A percentile compares a stretch with the other conserved stretches of the same genome.
Evolutionary conservation across 2,329 filamentous ascomycete species (phyloP).

Genomic region (Magnaporthiopsis incrustans): DNA sequence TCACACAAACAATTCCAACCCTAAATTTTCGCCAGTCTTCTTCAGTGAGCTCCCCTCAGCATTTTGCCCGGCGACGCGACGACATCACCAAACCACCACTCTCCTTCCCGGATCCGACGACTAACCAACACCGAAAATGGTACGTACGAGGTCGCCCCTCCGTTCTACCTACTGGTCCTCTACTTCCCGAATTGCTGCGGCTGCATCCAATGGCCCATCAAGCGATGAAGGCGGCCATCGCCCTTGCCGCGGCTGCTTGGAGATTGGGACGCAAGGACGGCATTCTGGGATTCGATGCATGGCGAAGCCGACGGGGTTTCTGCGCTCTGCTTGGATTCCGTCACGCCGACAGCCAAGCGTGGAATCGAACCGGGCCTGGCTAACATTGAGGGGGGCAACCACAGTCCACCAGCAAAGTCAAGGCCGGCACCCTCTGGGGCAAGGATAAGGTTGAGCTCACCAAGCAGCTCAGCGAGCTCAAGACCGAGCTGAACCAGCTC

Average conservation of each 20-base stretch:
- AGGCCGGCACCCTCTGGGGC: constrained; percentile 93
- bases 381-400: constrained; percentile 4
- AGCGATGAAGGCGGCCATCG: background rate
- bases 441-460: constrained; percentile 99
- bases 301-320: background rate
- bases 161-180: background rate
- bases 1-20: constrained; percentile 1
- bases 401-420: constrained; percentile 65
- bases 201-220: background rate
- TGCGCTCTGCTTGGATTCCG: background rate
- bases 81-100: constrained; percentile 2
- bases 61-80: constrained; percentile 2
- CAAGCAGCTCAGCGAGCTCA: constrained; percentile 91
- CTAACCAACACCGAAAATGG: constrained; percentile 8
- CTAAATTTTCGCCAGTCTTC: background rate
- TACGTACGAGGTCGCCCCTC: background rate
- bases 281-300: too few species aligned
- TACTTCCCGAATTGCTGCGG: constrained; percentile 2
- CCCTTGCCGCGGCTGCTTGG: background rate
- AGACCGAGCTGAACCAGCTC: constrained; percentile 92
- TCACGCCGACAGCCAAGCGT: too few species aligned
- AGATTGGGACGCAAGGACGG: background rate
- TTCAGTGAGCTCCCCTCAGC: background rate
- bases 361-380: background rate
- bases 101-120: constrained; percentile 6